Evolutionary conservation across 352 stramenopile species (phyloP), one percentile per base, ranked within the genome.

Genomic region (Blastocystis sp.): DNA sequence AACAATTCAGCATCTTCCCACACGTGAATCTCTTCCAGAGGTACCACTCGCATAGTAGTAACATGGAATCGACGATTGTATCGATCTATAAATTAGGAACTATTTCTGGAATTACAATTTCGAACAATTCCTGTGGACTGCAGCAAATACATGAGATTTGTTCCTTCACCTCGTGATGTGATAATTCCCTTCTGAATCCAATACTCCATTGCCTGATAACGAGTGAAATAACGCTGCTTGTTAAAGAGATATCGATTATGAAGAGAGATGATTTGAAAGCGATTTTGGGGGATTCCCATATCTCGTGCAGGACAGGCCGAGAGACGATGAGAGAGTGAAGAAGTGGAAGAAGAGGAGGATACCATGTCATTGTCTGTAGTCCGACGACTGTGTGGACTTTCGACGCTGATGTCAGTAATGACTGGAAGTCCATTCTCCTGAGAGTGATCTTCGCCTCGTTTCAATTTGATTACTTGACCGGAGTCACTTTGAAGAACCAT

Each of bases 161-260:
- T 42, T 30, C 15, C 73, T 66, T 84, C 73, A 3, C 73, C 73
- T 15, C 73, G 73, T 5, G 73, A 84, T 0, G 44, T 48, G 48
- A 68, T 44, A n/a, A 84, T 48, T 24, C 68, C 48, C 48, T 68
- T 27, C 51, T 84, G 73, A 13, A 84, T 64, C 51, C 51, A 64
- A 30, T 84, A 84, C 68, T 84, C 73, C 48, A 84, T 68, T 1
- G 73, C 73, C 54, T 84, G 73, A 48, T 66, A 84, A 19, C 53
- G 42, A 54, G 73, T 84, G 27, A 84, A 84, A 22, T 27, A 84
- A 33, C 15, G 48, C 17, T 84, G 53, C 2, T 84, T 58, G 22
- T 33, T 35, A 30, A 84, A 69, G 19, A 84, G 53, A 17, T 37
- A 40, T 22, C 68, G 51, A 33, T 33, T 53, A 64, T 84, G 73